Conservation (phyloP, 345 rosid genomes). For the Corymbia maculata region DNA sequence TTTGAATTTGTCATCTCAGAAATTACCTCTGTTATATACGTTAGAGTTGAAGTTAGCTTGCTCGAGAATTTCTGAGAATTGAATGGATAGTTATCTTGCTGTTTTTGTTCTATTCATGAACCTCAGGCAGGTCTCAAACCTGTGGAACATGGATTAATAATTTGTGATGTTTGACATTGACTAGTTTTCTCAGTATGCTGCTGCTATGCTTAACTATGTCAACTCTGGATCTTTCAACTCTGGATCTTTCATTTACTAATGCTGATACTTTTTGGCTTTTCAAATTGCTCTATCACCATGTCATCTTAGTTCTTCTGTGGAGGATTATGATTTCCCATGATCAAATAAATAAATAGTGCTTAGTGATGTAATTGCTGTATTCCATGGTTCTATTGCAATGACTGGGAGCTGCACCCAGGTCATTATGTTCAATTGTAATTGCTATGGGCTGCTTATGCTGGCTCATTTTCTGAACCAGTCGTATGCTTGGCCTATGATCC, state of each 20-base stretch:
- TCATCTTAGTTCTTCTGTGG: background rate
- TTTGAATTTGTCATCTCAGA: background rate
- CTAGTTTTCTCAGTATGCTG: background rate
- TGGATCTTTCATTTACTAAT: background rate
- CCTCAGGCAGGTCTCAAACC: background rate
- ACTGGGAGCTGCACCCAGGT: background rate
- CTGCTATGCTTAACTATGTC: background rate
- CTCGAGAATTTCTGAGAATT: background rate
- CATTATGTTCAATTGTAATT: background rate
- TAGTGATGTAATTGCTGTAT: background rate
- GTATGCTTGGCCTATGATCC: background rate
- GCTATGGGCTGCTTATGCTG: background rate
- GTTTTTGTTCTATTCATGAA: background rate
- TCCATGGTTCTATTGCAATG: background rate
- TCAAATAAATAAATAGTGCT: background rate
- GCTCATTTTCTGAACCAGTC: background rate
- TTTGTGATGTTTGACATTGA: background rate
- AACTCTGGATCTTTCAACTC: background rate
- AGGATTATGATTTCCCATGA: background rate
- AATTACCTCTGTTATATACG: background rate
- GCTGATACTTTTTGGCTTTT: background rate
- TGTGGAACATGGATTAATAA: background rate
- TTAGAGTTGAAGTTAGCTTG: background rate
- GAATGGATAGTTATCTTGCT: background rate
- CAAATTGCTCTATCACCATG: background rate